Conservation (phyloP, 2,329 filamentous ascomycete species). For the Stachybotrys chartarum region DNA sequence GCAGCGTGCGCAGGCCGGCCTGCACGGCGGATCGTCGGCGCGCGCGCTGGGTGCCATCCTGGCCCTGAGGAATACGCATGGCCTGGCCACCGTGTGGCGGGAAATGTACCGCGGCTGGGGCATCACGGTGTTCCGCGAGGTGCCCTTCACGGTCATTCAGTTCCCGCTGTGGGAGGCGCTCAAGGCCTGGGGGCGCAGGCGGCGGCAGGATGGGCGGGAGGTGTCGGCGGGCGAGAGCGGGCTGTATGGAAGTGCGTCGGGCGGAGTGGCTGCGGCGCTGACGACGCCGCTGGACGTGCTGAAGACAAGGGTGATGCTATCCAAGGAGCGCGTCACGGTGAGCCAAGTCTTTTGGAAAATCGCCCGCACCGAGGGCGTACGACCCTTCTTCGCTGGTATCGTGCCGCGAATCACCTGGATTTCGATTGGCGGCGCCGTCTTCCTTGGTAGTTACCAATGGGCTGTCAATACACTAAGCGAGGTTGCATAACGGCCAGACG, state of each 20-base stretch:
- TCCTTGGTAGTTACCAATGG: conserved; percentile 90
- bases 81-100: conserved; percentile 56
- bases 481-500: conserved; percentile 1
- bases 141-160: conserved; percentile 94
- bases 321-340: conserved; percentile 57
- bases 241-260: conserved; percentile 74
- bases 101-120: conserved; percentile 89
- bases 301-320: conserved; percentile 95
- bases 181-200: conserved; percentile 61
- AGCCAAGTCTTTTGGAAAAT: conserved; percentile 57
- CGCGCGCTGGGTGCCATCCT: conserved; percentile 66
- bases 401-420: conserved; percentile 92
- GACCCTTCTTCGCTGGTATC: conserved; percentile 67
- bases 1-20: conserved; percentile 85
- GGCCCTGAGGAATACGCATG: conserved; percentile 32
- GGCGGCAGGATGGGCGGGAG: conserved; percentile 27
- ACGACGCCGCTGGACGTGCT: conserved; percentile 94
- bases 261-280: conserved; percentile 75
- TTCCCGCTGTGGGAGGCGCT: conserved; percentile 95
- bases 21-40: conserved; percentile 64
- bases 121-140: conserved; percentile 90
- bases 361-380: conserved; percentile 52
- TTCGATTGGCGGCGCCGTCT: conserved; percentile 87
- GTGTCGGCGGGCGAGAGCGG: conserved; percentile 73
- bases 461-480: conserved; percentile 62